Evolutionary conservation across 78 protist genomes (phyloP), one percentile per base, ranked within the genome.

Genomic region (Speleostelium caveatum): DNA sequence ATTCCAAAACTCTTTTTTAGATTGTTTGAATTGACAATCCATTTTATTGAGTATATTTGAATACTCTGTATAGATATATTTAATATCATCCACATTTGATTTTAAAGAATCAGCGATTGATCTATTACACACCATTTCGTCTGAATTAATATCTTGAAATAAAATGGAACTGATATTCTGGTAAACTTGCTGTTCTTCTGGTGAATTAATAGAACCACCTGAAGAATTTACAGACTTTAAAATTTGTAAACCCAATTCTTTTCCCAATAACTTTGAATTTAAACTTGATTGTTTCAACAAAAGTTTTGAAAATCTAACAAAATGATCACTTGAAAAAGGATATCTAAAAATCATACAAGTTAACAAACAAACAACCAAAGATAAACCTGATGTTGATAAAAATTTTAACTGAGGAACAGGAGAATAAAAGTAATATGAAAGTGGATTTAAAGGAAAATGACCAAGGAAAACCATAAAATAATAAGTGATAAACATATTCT

Each of bases 341-440:
- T 65, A 65, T 2, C 73, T 14, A 22, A 65, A 8, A 2, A 65
- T 35, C n/a, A 36, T 36, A 36, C 73, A 65, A n/a, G 73, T 65
- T 16, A 65, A 19, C 73, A 65, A n/a, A 65, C 53, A 36, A 36
- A 65, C 73, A 2, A 38, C 51, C 0, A 65, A 22, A 10, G 73
- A 35, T 1, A 65, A 4, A 35, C 42, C 39, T 19, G 73, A 42
- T 8, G 36, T 51, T 21, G 73, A 65, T 38, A 65, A 24, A 65
- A 65, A 65, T n/a, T 65, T 65, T n/a, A 65, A 65, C 36, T 65
- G 73, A 17, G 73, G 73, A 36, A 65, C 73, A 0, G 73, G 73
- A 36, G 73, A 65, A 38, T 65, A 65, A 65, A 65, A 65, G n/a
- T 65, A 65, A 1, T 65, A 42, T 7, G 33, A 24, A 36, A 36